A percentile compares a stretch with the other conserved stretches of the same genome.
phyloP scores from a whole-genome alignment of 495 filamentous ascomycete species.

The Tetracladium marchalianum region DNA sequence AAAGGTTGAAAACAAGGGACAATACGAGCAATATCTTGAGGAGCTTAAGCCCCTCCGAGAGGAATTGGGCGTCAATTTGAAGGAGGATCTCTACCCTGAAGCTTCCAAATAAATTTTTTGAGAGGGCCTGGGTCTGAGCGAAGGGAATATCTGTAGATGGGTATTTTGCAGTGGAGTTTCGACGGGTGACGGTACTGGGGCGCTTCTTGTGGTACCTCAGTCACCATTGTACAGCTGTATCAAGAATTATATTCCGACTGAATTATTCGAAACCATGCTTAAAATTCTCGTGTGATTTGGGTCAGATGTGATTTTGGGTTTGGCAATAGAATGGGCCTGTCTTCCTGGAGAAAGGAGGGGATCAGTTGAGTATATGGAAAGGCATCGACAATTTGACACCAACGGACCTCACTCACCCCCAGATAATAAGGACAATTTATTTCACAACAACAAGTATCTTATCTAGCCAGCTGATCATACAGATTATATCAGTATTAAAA shows the following conservation, averaged over 20 bases:
- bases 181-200: conserved; percentile 7
- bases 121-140: conserved; percentile 1
- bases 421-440: too few species aligned
- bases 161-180: conserved; percentile 5
- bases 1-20: conserved; percentile 96
- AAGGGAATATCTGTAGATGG: conserved; percentile 8
- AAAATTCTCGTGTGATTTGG: too few species aligned
- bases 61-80: conserved; percentile 84
- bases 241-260: conserved; percentile 19
- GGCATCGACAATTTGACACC: too few species aligned
- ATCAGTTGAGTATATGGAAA: too few species aligned
- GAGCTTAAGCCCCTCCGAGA: conserved; percentile 87
- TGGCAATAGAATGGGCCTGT: too few species aligned
- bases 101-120: conserved; percentile 14
- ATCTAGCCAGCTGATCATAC: too few species aligned
- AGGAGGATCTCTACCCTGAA: conserved; percentile 92
- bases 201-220: conserved; percentile 4
- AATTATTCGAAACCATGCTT: background rate
- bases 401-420: too few species aligned
- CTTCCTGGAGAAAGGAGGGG: too few species aligned
- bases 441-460: too few species aligned
- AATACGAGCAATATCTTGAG: conserved; percentile 95
- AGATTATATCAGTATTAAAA: too few species aligned
- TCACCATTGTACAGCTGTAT: conserved; percentile 18
- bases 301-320: too few species aligned